These are phyloP conservation scores for Apiospora saccharicola DNA, from an alignment of 2,329 filamentous ascomycete species.

Conservation along the genomic window DNA sequence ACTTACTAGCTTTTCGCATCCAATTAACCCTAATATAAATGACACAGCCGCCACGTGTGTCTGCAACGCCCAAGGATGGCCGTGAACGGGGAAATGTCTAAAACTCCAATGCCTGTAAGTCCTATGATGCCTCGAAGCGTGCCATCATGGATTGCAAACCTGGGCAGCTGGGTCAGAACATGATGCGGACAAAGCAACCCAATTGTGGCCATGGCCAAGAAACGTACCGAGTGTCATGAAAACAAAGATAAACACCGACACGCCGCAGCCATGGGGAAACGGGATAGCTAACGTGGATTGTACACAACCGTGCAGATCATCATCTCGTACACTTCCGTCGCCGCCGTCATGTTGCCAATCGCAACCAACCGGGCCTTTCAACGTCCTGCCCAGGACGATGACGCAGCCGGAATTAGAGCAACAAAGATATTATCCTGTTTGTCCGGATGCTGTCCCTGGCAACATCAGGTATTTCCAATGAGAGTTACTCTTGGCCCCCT, in stretches of 20 bases:
- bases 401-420: background rate
- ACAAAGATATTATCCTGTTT: background rate
- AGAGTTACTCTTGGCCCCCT: background rate
- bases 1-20: constrained; percentile 6
- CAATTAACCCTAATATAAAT: background rate
- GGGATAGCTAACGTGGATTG: background rate
- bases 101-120: background rate
- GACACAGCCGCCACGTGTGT: background rate
- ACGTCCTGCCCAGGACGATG: constrained; percentile 50
- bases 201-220: background rate
- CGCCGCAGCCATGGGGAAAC: constrained; percentile 15
- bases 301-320: constrained; percentile 2
- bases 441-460: background rate
- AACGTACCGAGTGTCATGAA: constrained; percentile 3
- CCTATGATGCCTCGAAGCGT: constrained; percentile 1
- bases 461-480: no score
- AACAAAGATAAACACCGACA: constrained; percentile 20
- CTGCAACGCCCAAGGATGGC: constrained; percentile 6
- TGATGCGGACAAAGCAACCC: no score
- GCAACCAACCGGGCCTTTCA: constrained; percentile 39
- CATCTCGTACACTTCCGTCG: constrained; percentile 11
- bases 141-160: constrained; percentile 2
- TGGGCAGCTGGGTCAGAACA: background rate
- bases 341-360: constrained; percentile 14
- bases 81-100: constrained; percentile 1